Conservation (phyloP, 169 alveolate genomes). For the Babesia sp. region DNA sequence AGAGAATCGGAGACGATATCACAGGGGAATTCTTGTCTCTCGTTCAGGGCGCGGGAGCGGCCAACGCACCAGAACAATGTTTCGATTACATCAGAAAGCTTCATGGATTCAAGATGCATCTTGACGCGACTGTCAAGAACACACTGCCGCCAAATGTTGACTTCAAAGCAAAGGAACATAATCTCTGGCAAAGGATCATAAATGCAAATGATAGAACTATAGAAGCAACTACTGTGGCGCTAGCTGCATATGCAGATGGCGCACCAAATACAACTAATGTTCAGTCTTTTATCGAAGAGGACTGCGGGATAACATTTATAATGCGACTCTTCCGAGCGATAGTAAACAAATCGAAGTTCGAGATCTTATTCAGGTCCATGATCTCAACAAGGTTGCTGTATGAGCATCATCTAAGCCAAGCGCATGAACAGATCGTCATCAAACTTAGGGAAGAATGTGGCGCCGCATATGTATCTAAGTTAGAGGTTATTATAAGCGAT, state of each 20-base stretch:
- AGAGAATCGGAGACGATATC: constrained; percentile 29
- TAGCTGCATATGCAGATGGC: constrained; percentile 29
- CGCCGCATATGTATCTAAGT: constrained; percentile 34
- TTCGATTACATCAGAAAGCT: constrained; percentile 1
- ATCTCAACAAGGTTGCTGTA: constrained; percentile 38
- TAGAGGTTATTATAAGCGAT: constrained; percentile 28
- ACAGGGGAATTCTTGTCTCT: neutral
- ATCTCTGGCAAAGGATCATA: constrained; percentile 23
- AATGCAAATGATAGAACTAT: neutral
- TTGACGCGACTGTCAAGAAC: constrained; percentile 8
- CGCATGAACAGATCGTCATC: constrained; percentile 9
- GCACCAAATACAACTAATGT: neutral
- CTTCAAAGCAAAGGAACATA: constrained; percentile 1
- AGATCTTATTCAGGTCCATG: neutral
- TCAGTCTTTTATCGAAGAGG: neutral
- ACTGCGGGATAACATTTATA: constrained; percentile 26
- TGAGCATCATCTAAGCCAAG: constrained; percentile 18
- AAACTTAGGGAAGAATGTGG: constrained; percentile 59
- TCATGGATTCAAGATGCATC: neutral
- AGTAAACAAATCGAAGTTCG: constrained; percentile 34
- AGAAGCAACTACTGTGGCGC: neutral
- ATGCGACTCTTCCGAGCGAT: constrained; percentile 44
- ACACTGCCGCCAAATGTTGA: constrained; percentile 10
- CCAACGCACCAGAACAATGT: neutral
- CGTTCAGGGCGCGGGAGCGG: neutral